Percentiles rank a stretch among this genome's conserved stretches.
Conservation (phyloP, 768 basidiomycete genomes). For the Suillus subaureus region DNA sequence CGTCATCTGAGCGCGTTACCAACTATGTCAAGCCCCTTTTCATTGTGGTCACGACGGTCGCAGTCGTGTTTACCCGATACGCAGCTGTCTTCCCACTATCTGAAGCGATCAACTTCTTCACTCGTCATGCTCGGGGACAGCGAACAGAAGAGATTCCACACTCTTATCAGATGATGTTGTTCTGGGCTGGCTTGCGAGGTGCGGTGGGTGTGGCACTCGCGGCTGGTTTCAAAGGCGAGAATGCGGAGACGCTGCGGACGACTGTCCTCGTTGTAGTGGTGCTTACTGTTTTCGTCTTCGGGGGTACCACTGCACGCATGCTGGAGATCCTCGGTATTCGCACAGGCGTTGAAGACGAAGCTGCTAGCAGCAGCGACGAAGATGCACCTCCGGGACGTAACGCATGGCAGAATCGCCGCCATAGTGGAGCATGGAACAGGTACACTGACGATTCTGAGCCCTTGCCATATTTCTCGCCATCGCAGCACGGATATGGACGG, state of each 20-base stretch:
- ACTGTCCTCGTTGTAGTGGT: slow-evolving; percentile 97
- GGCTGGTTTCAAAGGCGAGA: slow-evolving; percentile 92
- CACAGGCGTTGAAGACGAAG: slow-evolving; percentile 94
- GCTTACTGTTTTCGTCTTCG: slow-evolving; percentile 91
- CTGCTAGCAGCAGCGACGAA: slow-evolving; percentile 51
- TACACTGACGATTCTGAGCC: slow-evolving; percentile 44
- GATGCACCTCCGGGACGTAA: slow-evolving; percentile 38
- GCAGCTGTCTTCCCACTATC: slow-evolving; percentile 95
- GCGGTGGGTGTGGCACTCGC: slow-evolving; percentile 98
- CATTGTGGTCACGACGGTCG: slow-evolving; percentile 87
- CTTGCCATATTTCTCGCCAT: slow-evolving; percentile 35
- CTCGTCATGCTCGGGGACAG: slow-evolving; percentile 80
- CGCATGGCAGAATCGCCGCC: slow-evolving; percentile 36
- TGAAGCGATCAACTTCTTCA: slow-evolving; percentile 93
- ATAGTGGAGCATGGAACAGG: slow-evolving; percentile 44
- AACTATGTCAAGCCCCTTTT: slow-evolving; percentile 95
- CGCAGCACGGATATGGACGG: slow-evolving; percentile 29
- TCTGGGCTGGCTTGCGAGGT: slow-evolving; percentile 96
- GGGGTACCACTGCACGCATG: slow-evolving; percentile 97
- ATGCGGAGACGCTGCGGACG: slow-evolving; percentile 86
- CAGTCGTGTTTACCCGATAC: slow-evolving; percentile 94
- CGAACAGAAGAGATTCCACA: slow-evolving; percentile 91
- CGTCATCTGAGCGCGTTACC: slow-evolving; percentile 73
- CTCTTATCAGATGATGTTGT: slow-evolving; percentile 99
- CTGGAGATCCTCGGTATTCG: slow-evolving; percentile 95